Evolutionary conservation across 352 stramenopile genomes (phyloP), one percentile per base, ranked within the genome.

Genomic region (Phytophthora kernoviae): DNA sequence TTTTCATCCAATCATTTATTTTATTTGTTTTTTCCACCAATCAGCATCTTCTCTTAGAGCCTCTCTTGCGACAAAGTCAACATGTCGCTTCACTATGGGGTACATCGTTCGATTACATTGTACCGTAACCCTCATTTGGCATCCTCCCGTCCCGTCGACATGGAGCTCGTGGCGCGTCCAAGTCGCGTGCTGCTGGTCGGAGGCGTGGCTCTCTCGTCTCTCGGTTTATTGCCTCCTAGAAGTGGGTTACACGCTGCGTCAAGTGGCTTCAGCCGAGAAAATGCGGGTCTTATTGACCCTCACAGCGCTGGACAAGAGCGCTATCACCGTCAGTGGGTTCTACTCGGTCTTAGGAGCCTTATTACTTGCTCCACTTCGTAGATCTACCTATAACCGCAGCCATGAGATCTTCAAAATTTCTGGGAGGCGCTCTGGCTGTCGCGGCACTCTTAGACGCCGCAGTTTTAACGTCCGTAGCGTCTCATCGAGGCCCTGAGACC

Each of bases 161-260:
- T 43, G 37, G 37, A 43, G 37, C 37, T 20, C 37, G n/a, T 21
- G 5, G 37, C 37, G 37, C 37, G 37, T 8, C 37, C 37, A 21
- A 21, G 12, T 20, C 37, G 37, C 4, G 11, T 63, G 51, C 54
- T 73, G 8, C 27, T 58, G 20, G 33, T 43, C 14, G 53, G 58
- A 32, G 65, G 70, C 45, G 56, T 65, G 5, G 50, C 68, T 33
- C 37, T 81, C 10, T 47, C 39, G 2, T 62, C 61, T 11, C 62
- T 69, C 3, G 73, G 62, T 4, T 49, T 73, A 9, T 55, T 82
- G 3, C 69, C 73, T 30, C 56, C 44, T 73, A 11, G 73, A 82
- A 37, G 33, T 79, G 12, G 36, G 22, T 20, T 68, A 61, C 30
- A 41, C 27, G 15, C 32, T 68, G 30, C 43, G 39, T 0, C 45